Conservation (phyloP, 2,329 filamentous ascomycete species). For the Metarhizium brunneum region DNA sequence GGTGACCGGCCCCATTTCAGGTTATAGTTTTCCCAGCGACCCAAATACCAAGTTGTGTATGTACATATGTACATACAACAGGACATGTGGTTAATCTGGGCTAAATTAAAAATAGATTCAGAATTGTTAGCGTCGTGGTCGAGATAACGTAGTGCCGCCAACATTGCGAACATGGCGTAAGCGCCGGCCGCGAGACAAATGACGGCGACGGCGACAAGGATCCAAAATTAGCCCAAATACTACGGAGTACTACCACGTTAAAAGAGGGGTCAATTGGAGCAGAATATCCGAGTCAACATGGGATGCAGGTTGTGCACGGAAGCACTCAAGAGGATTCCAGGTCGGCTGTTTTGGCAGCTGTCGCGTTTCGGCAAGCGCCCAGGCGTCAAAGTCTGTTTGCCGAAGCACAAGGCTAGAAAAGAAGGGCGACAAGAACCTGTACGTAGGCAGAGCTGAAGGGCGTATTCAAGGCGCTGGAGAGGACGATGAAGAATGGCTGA, state of each 20-base stretch:
- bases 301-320: not conserved
- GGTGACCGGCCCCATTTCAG: not conserved
- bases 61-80: not conserved
- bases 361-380: constrained; percentile 3
- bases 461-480: not conserved
- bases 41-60: no score
- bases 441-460: not conserved
- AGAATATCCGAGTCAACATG: not conserved
- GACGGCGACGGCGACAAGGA: not conserved
- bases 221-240: constrained; percentile 12
- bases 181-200: constrained; percentile 7
- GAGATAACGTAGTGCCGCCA: not conserved
- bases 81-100: constrained; percentile 12
- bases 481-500: not conserved
- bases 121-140: not conserved
- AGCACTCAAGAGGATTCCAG: not conserved
- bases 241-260: no score
- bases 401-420: no score
- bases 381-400: not conserved
- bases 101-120: constrained; percentile 27
- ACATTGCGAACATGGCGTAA: constrained; percentile 4
- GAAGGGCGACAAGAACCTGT: no score
- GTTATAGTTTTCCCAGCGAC: not conserved
- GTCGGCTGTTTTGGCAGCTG: not conserved
- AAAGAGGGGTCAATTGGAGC: constrained; percentile 9